Evolutionary conservation across 768 basidiomycete genomes (phyloP).

Genomic region (Lactifluus subvellereus): DNA sequence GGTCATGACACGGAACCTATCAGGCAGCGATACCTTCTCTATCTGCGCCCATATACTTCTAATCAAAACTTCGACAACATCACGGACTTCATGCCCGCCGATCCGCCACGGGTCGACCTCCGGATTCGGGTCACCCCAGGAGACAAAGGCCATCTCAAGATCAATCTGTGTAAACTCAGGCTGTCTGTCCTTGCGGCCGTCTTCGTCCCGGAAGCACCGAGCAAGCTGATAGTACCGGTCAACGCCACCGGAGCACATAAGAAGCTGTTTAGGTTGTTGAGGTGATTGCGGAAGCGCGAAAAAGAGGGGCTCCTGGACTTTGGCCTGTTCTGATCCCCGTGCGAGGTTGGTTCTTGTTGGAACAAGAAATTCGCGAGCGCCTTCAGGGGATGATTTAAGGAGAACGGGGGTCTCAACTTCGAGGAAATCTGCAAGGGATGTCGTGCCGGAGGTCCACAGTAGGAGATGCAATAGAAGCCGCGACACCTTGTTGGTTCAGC

Average conservation of each 20-base stretch:
- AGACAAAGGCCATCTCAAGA: slow-evolving; percentile 93
- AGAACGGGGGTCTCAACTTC: slow-evolving; percentile 94
- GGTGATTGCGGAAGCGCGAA: slow-evolving; percentile 93
- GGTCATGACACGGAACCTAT: slow-evolving; percentile 73
- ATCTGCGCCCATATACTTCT: slow-evolving; percentile 69
- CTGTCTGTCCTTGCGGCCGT: slow-evolving; percentile 90
- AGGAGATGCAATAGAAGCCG: slow-evolving; percentile 19
- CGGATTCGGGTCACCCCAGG: slow-evolving; percentile 50
- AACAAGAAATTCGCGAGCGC: slow-evolving; percentile 68
- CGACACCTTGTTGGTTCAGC: slow-evolving; percentile 67
- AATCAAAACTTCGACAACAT: slow-evolving; percentile 70
- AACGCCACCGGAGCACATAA: slow-evolving; percentile 85
- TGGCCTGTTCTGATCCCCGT: slow-evolving; percentile 23
- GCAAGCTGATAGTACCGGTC: slow-evolving; percentile 92
- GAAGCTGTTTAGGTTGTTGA: slow-evolving; percentile 91
- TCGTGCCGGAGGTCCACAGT: slow-evolving; percentile 17
- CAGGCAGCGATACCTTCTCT: slow-evolving; percentile 55
- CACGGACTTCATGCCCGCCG: slow-evolving; percentile 77
- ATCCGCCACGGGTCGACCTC: slow-evolving; percentile 61
- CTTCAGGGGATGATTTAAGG: slow-evolving; percentile 88
- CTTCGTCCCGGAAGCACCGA: slow-evolving; percentile 93
- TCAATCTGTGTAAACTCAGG: slow-evolving; percentile 98
- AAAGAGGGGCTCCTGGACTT: slow-evolving; percentile 45
- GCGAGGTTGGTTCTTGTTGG: slow-evolving; percentile 17
- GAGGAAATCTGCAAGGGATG: slow-evolving; percentile 58